A percentile compares a stretch with the other conserved stretches of the same genome.
These are phyloP conservation scores for Guyanaporus albipodus DNA, from an alignment of 768 basidiomycete species.

Conservation along the genomic window DNA sequence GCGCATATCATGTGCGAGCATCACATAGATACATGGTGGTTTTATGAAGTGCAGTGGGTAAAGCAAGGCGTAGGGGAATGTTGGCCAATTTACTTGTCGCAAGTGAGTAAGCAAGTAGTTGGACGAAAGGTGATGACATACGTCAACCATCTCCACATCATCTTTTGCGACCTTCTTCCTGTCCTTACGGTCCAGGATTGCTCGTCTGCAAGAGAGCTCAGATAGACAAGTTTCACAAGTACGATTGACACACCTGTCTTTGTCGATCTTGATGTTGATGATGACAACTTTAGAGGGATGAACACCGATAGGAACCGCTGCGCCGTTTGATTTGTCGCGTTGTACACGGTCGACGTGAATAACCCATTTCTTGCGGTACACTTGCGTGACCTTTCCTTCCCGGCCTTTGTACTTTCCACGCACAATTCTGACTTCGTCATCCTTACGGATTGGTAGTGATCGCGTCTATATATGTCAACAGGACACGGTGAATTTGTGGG, in stretches of 20 bases:
- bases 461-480: constrained; percentile 53
- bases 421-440: constrained; percentile 96
- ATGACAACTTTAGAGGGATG: constrained; percentile 98
- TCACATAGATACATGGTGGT: constrained; percentile 66
- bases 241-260: constrained; percentile 59
- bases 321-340: constrained; percentile 96
- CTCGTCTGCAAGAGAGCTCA: constrained; percentile 48
- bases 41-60: constrained; percentile 38
- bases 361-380: constrained; percentile 99
- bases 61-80: constrained; percentile 8
- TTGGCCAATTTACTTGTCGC: constrained; percentile 22
- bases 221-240: not conserved
- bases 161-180: constrained; percentile 58
- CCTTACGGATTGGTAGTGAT: constrained; percentile 93
- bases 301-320: constrained; percentile 89
- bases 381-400: constrained; percentile 97
- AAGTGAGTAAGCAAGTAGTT: constrained; percentile 11
- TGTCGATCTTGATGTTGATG: constrained; percentile 87
- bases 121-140: constrained; percentile 39
- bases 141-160: constrained; percentile 80
- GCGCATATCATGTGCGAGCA: constrained; percentile 51
- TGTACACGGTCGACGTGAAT: constrained; percentile 98
- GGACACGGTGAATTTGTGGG: not conserved
- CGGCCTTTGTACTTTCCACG: constrained; percentile 98
- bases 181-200: constrained; percentile 85